Evolutionary conservation across 1,284 basidiomycete genomes (phyloP).

Genomic region (Trichosporon coremiiforme): DNA sequence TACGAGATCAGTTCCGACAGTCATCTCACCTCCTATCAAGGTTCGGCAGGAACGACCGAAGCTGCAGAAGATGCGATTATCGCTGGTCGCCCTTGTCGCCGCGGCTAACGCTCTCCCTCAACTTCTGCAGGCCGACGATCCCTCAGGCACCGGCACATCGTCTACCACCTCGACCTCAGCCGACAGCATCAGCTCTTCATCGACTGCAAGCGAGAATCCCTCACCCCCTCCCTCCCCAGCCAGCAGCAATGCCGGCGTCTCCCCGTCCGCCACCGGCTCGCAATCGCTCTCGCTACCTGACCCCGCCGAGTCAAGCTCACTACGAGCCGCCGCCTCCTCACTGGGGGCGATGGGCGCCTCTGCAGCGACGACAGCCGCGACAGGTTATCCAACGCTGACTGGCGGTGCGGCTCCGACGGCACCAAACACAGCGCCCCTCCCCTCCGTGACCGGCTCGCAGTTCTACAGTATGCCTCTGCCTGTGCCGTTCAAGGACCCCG

Average conservation of each 20-base stretch:
- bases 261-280: neutral
- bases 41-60: neutral
- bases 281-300: neutral
- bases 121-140: neutral
- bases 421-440: constrained; percentile 10
- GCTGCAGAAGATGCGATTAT: neutral
- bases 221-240: neutral
- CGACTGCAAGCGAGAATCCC: neutral
- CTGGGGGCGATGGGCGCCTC: neutral
- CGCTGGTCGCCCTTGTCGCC: neutral
- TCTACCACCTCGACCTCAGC: no score
- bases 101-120: neutral
- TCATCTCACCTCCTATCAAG: neutral
- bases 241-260: neutral
- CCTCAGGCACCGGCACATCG: no score
- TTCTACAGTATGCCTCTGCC: constrained; percentile 13
- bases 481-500: neutral
- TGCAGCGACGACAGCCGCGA: neutral
- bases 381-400: constrained; percentile 14
- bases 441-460: neutral
- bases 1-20: no score
- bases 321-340: constrained; percentile 2
- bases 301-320: neutral
- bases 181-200: neutral
- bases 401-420: neutral